A percentile compares a stretch with the other conserved stretches of the same genome.
phyloP scores from a whole-genome alignment of 129 eudicot species.

The Erigeron canadensis region DNA sequence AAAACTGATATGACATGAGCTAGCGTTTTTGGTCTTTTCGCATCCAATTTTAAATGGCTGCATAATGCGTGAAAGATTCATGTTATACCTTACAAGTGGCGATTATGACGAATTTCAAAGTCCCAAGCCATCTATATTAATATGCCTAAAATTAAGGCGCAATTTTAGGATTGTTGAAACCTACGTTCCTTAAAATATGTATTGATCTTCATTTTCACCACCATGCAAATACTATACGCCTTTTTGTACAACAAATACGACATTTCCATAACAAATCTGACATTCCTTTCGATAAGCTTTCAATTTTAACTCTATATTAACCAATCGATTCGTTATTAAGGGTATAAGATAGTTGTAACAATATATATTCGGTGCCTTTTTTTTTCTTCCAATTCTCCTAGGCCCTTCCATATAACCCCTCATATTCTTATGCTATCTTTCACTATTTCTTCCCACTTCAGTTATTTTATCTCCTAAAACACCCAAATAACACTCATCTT shows the following conservation, averaged over 20 bases:
- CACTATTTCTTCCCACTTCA: too few relatives aligned
- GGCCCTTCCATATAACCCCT: too few relatives aligned
- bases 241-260: neutral
- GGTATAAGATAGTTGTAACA: too few relatives aligned
- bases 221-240: neutral
- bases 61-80: neutral
- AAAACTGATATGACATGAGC: too few relatives aligned
- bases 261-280: neutral
- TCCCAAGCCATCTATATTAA: slow-evolving; percentile 34
- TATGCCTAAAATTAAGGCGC: slow-evolving; percentile 53
- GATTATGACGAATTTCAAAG: slow-evolving; percentile 34
- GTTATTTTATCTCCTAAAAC: too few relatives aligned
- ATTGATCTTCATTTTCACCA: neutral
- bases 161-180: slow-evolving; percentile 53
- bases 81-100: slow-evolving; percentile 31
- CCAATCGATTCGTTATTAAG: neutral
- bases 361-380: too few relatives aligned
- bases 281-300: neutral
- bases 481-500: too few relatives aligned
- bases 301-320: neutral
- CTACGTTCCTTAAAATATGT: slow-evolving; percentile 16
- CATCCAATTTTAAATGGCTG: slow-evolving; percentile 25
- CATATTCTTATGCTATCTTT: too few relatives aligned
- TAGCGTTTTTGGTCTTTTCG: too few relatives aligned
- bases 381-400: too few relatives aligned